Evolutionary conservation across 441 rosid genomes (phyloP).

Genomic region (Cnidoscolus chayamansa): DNA sequence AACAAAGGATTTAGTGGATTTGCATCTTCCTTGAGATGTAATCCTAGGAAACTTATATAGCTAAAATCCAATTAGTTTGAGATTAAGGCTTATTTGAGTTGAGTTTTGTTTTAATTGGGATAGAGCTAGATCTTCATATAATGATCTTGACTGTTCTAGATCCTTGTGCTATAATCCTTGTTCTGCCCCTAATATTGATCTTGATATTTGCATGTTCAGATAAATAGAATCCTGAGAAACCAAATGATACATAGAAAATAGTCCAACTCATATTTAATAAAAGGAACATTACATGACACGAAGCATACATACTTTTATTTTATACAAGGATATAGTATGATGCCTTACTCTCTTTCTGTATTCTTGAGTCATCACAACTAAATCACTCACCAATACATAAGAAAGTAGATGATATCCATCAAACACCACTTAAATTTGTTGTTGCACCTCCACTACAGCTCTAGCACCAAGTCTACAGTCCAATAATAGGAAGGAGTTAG

Average conservation of each 20-base stretch:
- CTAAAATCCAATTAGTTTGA: no score
- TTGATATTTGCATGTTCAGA: background rate
- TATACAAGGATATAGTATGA: slow-evolving; percentile 27
- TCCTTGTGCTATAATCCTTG: background rate
- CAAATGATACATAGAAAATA: slow-evolving; percentile 9
- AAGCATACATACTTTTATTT: slow-evolving; percentile 31
- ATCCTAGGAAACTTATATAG: no score
- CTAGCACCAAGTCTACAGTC: slow-evolving; percentile 80
- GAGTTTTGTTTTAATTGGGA: background rate
- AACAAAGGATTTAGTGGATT: no score
- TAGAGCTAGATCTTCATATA: background rate
- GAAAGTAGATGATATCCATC: slow-evolving; percentile 32
- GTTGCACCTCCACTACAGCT: slow-evolving; percentile 52
- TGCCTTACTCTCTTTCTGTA: slow-evolving; percentile 23
- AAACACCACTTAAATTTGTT: slow-evolving; percentile 25
- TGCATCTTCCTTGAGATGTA: no score
- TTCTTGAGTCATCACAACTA: slow-evolving; percentile 23
- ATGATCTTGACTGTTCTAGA: background rate
- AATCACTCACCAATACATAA: slow-evolving; percentile 34
- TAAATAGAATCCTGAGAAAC: slow-evolving; percentile 6
- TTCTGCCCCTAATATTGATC: background rate
- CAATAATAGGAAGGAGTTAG: slow-evolving; percentile 34
- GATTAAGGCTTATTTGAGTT: no score
- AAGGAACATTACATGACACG: slow-evolving; percentile 25
- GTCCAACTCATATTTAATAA: slow-evolving; percentile 6